phyloP scores from a whole-genome alignment of 1,139 yeast genomes.

The Blastobotrys arbuscula region DNA sequence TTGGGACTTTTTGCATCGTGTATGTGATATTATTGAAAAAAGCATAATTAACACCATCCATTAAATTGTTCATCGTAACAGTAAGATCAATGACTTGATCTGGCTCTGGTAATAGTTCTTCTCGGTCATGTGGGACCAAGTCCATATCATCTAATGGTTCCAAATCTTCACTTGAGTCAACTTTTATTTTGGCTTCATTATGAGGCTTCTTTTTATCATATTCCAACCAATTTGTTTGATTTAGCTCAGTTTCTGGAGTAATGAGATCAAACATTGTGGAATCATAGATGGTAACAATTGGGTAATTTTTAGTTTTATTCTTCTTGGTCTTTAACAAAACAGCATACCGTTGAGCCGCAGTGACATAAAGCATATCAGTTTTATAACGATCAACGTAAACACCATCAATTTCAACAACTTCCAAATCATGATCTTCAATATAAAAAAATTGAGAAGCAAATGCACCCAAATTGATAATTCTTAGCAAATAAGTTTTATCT shows the following conservation, averaged over 20 bases:
- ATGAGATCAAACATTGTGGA: slow-evolving; percentile 68
- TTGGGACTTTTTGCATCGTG: slow-evolving; percentile 74
- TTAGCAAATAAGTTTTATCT: slow-evolving; percentile 69
- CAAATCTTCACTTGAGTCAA: slow-evolving; percentile 32
- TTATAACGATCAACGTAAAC: slow-evolving; percentile 61
- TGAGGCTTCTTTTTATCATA: slow-evolving; percentile 46
- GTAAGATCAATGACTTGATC: slow-evolving; percentile 61
- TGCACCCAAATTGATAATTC: slow-evolving; percentile 78
- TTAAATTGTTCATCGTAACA: slow-evolving; percentile 72
- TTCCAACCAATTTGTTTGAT: slow-evolving; percentile 66
- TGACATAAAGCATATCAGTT: slow-evolving; percentile 55
- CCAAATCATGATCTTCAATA: slow-evolving; percentile 78
- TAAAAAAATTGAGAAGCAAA: slow-evolving; percentile 81
- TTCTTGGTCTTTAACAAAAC: slow-evolving; percentile 67
- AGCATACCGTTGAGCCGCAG: slow-evolving; percentile 76
- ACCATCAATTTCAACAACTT: slow-evolving; percentile 82
- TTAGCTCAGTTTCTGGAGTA: slow-evolving; percentile 58
- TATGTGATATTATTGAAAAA: slow-evolving; percentile 83
- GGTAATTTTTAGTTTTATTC: slow-evolving; percentile 54
- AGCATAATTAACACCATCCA: slow-evolving; percentile 82
- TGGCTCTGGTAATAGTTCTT: slow-evolving; percentile 52
- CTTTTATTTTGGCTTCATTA: slow-evolving; percentile 45
- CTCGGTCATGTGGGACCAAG: slow-evolving; percentile 51
- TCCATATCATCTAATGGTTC: slow-evolving; percentile 50
- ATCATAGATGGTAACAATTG: slow-evolving; percentile 75